Percentiles rank a stretch among this genome's conserved stretches.
Evolutionary conservation across 805 yeast species (phyloP).

Genomic region (Clavispora fructus): DNA sequence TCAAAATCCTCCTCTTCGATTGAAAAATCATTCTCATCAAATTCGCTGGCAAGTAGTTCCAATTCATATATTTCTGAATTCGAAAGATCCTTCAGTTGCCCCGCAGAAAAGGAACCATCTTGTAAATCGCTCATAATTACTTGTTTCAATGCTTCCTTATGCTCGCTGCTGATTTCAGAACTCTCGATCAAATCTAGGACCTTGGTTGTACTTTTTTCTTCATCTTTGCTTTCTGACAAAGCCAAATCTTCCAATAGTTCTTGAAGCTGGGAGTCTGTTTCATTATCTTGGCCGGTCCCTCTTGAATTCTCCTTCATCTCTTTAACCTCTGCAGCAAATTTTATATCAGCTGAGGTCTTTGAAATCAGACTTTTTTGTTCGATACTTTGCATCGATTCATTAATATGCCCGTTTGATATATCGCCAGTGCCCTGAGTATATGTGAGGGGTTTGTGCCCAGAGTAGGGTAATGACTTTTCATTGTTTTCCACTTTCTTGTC

Average conservation of each 20-base stretch:
- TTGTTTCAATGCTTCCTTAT: background rate
- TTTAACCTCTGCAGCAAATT: too few relatives aligned
- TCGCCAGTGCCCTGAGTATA: too few relatives aligned
- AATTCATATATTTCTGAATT: conserved; percentile 34
- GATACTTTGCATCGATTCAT: too few relatives aligned
- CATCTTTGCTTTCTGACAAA: background rate
- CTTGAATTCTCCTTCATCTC: background rate
- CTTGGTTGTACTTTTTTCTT: background rate
- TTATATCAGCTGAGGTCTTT: too few relatives aligned
- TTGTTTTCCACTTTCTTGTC: conserved; percentile 19
- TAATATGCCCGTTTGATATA: too few relatives aligned
- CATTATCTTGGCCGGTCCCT: background rate
- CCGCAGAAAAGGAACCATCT: conserved; percentile 3
- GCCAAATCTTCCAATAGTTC: conserved; percentile 1
- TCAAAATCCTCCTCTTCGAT: conserved; percentile 3
- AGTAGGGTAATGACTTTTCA: background rate
- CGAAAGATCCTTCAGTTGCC: background rate
- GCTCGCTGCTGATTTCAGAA: background rate
- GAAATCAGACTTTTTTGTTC: too few relatives aligned
- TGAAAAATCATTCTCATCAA: conserved; percentile 20
- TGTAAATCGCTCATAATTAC: background rate
- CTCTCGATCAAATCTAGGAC: background rate
- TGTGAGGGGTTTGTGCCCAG: background rate
- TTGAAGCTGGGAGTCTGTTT: background rate
- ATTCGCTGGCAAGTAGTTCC: conserved; percentile 51